These are phyloP conservation scores for Moesziomyces globuligerus DNA, from an alignment of 1,284 basidiomycete species.

Conservation along the genomic window DNA sequence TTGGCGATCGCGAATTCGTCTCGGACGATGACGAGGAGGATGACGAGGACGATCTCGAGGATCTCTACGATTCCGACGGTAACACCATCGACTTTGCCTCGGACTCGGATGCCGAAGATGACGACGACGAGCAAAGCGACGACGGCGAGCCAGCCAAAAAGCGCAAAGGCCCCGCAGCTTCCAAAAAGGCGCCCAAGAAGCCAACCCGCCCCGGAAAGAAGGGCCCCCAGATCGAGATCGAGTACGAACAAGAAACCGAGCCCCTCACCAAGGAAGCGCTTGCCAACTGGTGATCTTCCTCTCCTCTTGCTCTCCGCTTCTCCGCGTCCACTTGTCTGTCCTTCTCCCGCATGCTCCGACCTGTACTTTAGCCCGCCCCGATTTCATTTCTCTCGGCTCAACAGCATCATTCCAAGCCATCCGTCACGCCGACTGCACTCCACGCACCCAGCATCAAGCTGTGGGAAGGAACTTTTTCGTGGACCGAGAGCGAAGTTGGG, in stretches of 20 bases:
- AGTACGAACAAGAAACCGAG: constrained; percentile 92
- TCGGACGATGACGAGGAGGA: constrained; percentile 62
- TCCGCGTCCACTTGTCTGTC: background rate
- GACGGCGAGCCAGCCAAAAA: constrained; percentile 12
- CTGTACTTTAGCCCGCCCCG: background rate
- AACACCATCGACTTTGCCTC: constrained; percentile 22
- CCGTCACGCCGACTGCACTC: background rate
- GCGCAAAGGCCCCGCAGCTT: constrained; percentile 9
- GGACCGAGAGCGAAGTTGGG: too few species aligned
- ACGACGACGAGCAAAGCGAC: constrained; percentile 28
- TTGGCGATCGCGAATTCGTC: constrained; percentile 62
- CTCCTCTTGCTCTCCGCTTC: background rate
- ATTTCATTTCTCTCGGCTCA: background rate
- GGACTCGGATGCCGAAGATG: constrained; percentile 35
- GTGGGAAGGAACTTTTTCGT: too few species aligned
- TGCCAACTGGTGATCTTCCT: constrained; percentile 53
- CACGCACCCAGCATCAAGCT: too few species aligned
- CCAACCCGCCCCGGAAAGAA: constrained; percentile 9
- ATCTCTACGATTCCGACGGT: constrained; percentile 42
- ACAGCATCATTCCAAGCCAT: background rate
- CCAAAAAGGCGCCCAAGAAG: constrained; percentile 2
- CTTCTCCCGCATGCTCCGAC: too few species aligned
- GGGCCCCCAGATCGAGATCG: constrained; percentile 79
- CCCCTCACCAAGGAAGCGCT: constrained; percentile 69
- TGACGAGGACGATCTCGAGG: constrained; percentile 44